Evolutionary conservation across 352 stramenopile genomes (phyloP).

Genomic region (Pythium apleroticum): DNA sequence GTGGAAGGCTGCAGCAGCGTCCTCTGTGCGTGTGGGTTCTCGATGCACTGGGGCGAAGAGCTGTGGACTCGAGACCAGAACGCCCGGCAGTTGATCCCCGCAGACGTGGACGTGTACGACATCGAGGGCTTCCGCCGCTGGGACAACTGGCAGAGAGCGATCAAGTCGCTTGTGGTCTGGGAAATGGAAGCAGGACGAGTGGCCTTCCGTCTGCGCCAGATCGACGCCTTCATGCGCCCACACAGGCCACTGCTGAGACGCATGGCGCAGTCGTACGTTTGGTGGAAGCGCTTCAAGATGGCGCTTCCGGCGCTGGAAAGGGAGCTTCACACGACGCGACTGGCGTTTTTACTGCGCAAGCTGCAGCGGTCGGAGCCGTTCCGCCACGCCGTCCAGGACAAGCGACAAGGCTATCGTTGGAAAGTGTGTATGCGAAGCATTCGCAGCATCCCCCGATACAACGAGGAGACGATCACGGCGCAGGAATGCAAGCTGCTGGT

Average conservation of each 20-base stretch:
- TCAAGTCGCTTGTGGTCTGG: background rate
- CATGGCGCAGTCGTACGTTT: constrained; percentile 11
- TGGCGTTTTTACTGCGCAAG: background rate
- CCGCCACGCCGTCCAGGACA: background rate
- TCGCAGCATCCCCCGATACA: background rate
- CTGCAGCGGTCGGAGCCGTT: background rate
- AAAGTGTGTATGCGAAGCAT: background rate
- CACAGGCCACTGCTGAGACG: background rate
- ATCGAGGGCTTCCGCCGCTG: constrained; percentile 23
- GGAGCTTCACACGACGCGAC: constrained; percentile 1
- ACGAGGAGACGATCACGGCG: background rate
- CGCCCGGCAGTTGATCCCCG: background rate
- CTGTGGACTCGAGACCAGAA: background rate
- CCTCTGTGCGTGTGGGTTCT: constrained; percentile 44
- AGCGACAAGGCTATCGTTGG: background rate
- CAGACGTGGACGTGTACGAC: constrained; percentile 42
- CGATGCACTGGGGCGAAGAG: constrained; percentile 42
- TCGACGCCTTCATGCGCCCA: background rate
- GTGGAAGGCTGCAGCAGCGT: constrained; percentile 52
- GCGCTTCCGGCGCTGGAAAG: background rate
- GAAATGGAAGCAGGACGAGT: background rate
- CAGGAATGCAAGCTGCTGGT: background rate
- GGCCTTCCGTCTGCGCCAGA: background rate
- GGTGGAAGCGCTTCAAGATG: constrained; percentile 4
- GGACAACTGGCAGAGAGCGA: constrained; percentile 6